phyloP scores from a whole-genome alignment of 2,329 filamentous ascomycete genomes.

The Curvularia lunata region DNA sequence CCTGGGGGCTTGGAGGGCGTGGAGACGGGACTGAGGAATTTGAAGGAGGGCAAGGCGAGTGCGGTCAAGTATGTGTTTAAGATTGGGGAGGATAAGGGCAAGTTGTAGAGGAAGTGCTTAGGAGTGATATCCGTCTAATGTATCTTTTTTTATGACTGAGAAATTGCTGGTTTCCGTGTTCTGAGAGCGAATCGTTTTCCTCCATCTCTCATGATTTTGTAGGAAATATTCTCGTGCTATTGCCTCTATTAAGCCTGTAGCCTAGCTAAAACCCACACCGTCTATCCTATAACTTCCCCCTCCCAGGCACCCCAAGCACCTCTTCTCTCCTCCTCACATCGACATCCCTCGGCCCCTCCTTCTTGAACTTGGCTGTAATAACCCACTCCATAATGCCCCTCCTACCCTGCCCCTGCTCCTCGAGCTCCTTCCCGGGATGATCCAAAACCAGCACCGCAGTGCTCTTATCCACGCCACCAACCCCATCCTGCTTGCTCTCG shows the following conservation, averaged over 20 bases:
- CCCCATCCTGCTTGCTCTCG: slow-evolving; percentile 35
- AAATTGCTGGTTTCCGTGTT: no score
- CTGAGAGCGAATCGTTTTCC: neutral
- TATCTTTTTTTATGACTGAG: neutral
- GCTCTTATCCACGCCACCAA: slow-evolving; percentile 53
- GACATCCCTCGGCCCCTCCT: slow-evolving; percentile 63
- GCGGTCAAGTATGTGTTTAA: slow-evolving; percentile 69
- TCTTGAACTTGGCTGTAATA: slow-evolving; percentile 62
- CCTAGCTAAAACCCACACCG: neutral
- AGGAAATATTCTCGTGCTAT: no score
- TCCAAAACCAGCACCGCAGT: slow-evolving; percentile 61
- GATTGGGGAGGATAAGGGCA: slow-evolving; percentile 52
- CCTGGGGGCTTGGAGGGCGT: slow-evolving; percentile 62
- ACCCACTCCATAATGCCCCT: slow-evolving; percentile 62
- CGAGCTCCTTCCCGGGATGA: slow-evolving; percentile 62
- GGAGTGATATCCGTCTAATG: neutral
- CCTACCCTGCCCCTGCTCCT: slow-evolving; percentile 55
- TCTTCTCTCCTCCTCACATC: slow-evolving; percentile 57
- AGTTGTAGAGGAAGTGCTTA: neutral
- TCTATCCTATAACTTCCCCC: slow-evolving; percentile 25
- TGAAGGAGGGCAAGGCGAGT: slow-evolving; percentile 67
- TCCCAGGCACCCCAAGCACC: slow-evolving; percentile 47
- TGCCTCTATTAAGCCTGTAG: neutral
- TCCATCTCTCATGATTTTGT: no score
- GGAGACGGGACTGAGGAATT: slow-evolving; percentile 59